Conservation (phyloP, 768 basidiomycete genomes). For the Lactarius hatsudake region DNA sequence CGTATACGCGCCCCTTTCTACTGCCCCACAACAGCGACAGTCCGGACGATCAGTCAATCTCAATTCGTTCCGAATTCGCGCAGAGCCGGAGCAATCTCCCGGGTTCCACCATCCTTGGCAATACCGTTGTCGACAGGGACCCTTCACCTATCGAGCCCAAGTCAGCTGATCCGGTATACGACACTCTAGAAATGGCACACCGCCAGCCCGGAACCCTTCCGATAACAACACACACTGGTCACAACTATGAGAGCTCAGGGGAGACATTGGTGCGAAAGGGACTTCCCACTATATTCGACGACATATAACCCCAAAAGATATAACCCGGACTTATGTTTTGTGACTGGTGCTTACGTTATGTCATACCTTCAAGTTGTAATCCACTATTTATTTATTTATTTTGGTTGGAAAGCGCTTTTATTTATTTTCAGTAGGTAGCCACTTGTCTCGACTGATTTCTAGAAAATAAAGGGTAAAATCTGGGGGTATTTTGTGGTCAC, state of each 20-base stretch:
- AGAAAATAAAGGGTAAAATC: too few species aligned
- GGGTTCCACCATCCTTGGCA: not conserved
- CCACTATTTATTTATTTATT: not conserved
- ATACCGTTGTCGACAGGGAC: not conserved
- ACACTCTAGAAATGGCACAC: not conserved
- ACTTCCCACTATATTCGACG: not conserved
- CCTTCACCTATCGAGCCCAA: not conserved
- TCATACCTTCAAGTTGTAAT: too few species aligned
- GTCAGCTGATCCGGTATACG: not conserved
- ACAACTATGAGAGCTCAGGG: not conserved
- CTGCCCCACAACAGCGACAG: slow-evolving; percentile 32
- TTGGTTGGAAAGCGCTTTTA: too few species aligned
- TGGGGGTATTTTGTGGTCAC: not conserved
- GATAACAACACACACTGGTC: not conserved
- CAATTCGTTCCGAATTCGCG: not conserved
- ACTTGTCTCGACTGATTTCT: too few species aligned
- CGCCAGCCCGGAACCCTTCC: not conserved
- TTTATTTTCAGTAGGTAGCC: too few species aligned
- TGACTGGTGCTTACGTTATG: too few species aligned
- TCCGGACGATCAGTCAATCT: not conserved
- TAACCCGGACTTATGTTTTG: too few species aligned
- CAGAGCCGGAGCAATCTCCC: not conserved
- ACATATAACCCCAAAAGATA: too few species aligned
- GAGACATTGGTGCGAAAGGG: not conserved
- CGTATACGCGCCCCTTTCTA: slow-evolving; percentile 40